Evolutionary conservation across 768 basidiomycete species (phyloP).

Genomic region (Rhizopogon vulgaris): DNA sequence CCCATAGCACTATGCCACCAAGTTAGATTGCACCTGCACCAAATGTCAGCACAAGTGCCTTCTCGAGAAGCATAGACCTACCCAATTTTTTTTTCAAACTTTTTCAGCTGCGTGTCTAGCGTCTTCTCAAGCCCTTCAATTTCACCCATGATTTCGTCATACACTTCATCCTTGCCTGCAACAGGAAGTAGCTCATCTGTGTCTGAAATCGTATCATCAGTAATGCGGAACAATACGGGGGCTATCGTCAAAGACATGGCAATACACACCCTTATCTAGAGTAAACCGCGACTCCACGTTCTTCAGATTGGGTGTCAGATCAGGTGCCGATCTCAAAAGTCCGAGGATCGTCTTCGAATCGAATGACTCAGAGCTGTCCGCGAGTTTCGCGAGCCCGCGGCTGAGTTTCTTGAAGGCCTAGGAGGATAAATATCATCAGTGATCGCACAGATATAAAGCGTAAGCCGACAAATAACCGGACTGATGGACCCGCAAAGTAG

Average conservation of each 20-base stretch:
- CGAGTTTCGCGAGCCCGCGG: constrained; percentile 56
- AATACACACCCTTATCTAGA: constrained; percentile 47
- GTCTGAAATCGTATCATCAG: constrained; percentile 30
- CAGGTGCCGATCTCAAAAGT: constrained; percentile 75
- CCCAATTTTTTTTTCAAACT: constrained; percentile 65
- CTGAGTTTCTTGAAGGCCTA: constrained; percentile 76
- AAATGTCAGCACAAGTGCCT: constrained; percentile 5
- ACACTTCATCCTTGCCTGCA: constrained; percentile 80
- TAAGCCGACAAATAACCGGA: background rate
- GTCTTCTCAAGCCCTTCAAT: constrained; percentile 65
- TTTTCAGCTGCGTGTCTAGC: constrained; percentile 62
- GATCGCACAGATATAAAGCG: background rate
- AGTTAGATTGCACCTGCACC: constrained; percentile 40
- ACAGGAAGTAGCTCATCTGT: constrained; percentile 70
- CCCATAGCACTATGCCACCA: constrained; percentile 81
- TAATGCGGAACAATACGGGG: background rate
- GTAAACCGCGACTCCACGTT: constrained; percentile 66
- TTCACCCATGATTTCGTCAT: constrained; percentile 70
- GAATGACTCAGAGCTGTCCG: constrained; percentile 65
- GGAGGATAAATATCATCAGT: constrained; percentile 5
- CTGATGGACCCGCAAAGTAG: background rate
- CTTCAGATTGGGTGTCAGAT: constrained; percentile 64
- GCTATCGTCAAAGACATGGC: background rate
- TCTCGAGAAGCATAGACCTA: constrained; percentile 21
- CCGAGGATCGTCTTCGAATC: constrained; percentile 70